Conservation (phyloP, 495 filamentous ascomycete species). For the Neurospora sp. region DNA sequence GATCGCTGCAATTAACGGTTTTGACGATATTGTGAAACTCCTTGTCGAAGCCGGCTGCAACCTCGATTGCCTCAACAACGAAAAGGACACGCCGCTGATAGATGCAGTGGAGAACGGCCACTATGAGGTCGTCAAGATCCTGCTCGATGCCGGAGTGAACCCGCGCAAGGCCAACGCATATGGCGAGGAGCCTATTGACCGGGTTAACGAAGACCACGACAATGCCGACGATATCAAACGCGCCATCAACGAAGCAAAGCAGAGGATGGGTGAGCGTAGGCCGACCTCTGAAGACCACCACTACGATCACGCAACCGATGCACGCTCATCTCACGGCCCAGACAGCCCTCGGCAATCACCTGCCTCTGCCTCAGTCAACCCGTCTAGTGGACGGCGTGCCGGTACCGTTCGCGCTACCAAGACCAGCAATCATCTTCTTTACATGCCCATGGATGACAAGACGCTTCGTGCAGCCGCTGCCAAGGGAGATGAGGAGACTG, state of each 20-base stretch:
- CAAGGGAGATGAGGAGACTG: slow-evolving; percentile 71
- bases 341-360: slow-evolving; percentile 59
- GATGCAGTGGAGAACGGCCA: slow-evolving; percentile 95
- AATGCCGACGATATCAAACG: slow-evolving; percentile 47
- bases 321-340: slow-evolving; percentile 56
- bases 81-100: slow-evolving; percentile 86
- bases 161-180: slow-evolving; percentile 77
- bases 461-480: slow-evolving; percentile 73
- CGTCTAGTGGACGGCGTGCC: slow-evolving; percentile 27
- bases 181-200: slow-evolving; percentile 78
- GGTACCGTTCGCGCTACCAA: slow-evolving; percentile 42
- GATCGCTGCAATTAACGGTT: slow-evolving; percentile 77
- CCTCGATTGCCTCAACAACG: slow-evolving; percentile 66
- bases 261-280: slow-evolving; percentile 37
- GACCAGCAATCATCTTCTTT: slow-evolving; percentile 44
- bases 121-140: slow-evolving; percentile 74
- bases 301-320: slow-evolving; percentile 39
- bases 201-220: slow-evolving; percentile 62
- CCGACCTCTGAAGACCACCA: slow-evolving; percentile 58
- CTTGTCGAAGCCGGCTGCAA: slow-evolving; percentile 75
- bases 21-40: slow-evolving; percentile 68
- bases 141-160: slow-evolving; percentile 79
- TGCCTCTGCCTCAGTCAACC: slow-evolving; percentile 22
- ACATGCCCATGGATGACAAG: slow-evolving; percentile 49
- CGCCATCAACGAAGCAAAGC: slow-evolving; percentile 42